phyloP scores from a whole-genome alignment of 108 stramenopile genomes.

The Cafeteria roenbergensis region DNA sequence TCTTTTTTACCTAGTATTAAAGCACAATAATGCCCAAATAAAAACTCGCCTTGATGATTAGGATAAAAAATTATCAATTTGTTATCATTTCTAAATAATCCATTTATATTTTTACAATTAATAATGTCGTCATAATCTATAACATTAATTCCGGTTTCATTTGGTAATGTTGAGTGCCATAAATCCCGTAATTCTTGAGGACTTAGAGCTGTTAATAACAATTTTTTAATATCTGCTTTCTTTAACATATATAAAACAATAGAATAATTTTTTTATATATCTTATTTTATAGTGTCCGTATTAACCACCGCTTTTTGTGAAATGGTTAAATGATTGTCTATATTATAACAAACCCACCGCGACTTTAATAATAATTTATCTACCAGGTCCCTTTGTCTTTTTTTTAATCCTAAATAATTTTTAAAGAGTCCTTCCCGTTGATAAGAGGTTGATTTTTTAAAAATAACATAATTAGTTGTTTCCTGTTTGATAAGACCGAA shows the following conservation, averaged over 20 bases:
- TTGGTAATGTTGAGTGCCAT: not conserved
- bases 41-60: not conserved
- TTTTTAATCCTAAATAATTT: not conserved
- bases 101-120: not conserved
- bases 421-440: not conserved
- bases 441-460: not conserved
- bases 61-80: not conserved
- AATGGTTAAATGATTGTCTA: too few relatives aligned
- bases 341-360: too few relatives aligned
- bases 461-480: not conserved
- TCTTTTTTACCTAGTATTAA: not conserved
- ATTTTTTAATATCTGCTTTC: not conserved
- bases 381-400: not conserved
- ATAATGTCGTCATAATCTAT: not conserved
- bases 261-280: too few relatives aligned
- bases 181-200: not conserved
- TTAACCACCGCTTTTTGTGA: too few relatives aligned
- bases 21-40: not conserved
- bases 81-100: not conserved
- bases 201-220: not conserved
- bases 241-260: not conserved
- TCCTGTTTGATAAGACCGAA: too few relatives aligned
- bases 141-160: not conserved
- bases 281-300: too few relatives aligned
- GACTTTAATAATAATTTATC: too few relatives aligned